phyloP scores from a whole-genome alignment of 257 asterid genomes.

The Gardenia jasminoides region DNA sequence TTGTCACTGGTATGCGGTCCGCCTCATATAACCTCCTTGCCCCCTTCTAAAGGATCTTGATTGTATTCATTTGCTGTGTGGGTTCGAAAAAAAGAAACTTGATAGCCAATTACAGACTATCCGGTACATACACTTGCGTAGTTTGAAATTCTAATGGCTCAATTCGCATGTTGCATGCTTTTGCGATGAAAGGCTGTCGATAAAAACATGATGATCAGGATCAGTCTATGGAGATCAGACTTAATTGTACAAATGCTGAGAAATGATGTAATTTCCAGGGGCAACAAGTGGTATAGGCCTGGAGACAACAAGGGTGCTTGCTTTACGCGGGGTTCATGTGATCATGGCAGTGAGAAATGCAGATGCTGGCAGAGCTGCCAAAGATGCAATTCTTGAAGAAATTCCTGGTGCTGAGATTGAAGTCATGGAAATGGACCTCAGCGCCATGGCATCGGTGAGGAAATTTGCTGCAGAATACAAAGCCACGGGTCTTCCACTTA shows the following conservation, averaged over 20 bases:
- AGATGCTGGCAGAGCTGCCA: conserved; percentile 35
- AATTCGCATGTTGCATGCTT: too few relatives aligned
- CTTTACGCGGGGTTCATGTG: conserved; percentile 49
- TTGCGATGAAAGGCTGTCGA: too few relatives aligned
- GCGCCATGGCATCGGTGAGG: conserved; percentile 51
- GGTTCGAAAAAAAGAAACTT: too few relatives aligned
- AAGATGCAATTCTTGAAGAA: conserved; percentile 45
- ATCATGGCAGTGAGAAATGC: conserved; percentile 56
- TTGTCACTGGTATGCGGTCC: conserved; percentile 24
- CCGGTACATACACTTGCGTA: too few relatives aligned
- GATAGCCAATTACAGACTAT: too few relatives aligned
- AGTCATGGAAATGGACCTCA: conserved; percentile 61
- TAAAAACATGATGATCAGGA: too few relatives aligned
- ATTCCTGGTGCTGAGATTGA: conserved; percentile 53
- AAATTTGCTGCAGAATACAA: conserved; percentile 51
- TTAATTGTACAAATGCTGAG: too few relatives aligned
- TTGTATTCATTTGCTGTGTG: too few relatives aligned
- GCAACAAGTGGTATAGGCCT: conserved; percentile 73
- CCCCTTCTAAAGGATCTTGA: too few relatives aligned
- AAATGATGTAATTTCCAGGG: conserved; percentile 42
- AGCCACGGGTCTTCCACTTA: conserved; percentile 42
- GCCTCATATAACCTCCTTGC: too few relatives aligned
- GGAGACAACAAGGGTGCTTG: conserved; percentile 57
- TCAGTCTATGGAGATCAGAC: too few relatives aligned
- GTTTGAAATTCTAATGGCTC: too few relatives aligned